A percentile compares a stretch with the other conserved stretches of the same genome.
These are phyloP conservation scores for Penicillium oxalicum DNA, from an alignment of 2,329 filamentous ascomycete genomes.

Conservation along the genomic window DNA sequence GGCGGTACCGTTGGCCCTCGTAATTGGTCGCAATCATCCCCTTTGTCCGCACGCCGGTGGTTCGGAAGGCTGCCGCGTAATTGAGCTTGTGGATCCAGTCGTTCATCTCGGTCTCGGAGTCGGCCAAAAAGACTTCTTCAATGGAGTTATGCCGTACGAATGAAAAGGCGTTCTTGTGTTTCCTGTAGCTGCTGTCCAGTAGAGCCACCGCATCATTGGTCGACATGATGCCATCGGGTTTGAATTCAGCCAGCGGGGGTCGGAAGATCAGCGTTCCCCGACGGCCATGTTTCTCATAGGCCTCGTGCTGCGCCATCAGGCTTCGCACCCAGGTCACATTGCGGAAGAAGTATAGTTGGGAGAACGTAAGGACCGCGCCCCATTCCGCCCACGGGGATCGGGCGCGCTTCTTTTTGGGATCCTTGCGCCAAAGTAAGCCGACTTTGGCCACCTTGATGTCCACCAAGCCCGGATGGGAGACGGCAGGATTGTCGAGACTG, in stretches of 20 bases:
- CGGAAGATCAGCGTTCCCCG: conserved; percentile 79
- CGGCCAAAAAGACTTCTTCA: conserved; percentile 86
- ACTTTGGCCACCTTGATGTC: conserved; percentile 98
- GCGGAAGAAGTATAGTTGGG: conserved; percentile 92
- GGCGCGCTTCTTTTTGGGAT: conserved; percentile 85
- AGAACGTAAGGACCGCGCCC: conserved; percentile 94
- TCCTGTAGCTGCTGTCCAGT: conserved; percentile 79
- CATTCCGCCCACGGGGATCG: conserved; percentile 98
- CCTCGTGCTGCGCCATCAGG: conserved; percentile 80
- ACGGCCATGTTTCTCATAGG: conserved; percentile 70
- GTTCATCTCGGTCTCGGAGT: conserved; percentile 85
- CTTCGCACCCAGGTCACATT: conserved; percentile 90
- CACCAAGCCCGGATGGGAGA: conserved; percentile 85
- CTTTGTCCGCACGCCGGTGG: conserved; percentile 82
- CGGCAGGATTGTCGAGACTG: conserved; percentile 74
- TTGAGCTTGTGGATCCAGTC: conserved; percentile 96
- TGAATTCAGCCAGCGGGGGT: conserved; percentile 84
- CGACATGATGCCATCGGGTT: conserved; percentile 87
- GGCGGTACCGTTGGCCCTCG: conserved; percentile 61
- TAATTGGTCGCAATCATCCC: conserved; percentile 80
- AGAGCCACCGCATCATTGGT: conserved; percentile 89
- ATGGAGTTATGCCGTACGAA: conserved; percentile 81
- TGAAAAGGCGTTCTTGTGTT: conserved; percentile 88
- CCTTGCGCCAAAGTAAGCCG: conserved; percentile 89
- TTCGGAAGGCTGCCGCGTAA: conserved; percentile 90